These are phyloP conservation scores for Dioscorea dumetorum DNA, from an alignment of 106 monocot species.

Conservation along the genomic window DNA sequence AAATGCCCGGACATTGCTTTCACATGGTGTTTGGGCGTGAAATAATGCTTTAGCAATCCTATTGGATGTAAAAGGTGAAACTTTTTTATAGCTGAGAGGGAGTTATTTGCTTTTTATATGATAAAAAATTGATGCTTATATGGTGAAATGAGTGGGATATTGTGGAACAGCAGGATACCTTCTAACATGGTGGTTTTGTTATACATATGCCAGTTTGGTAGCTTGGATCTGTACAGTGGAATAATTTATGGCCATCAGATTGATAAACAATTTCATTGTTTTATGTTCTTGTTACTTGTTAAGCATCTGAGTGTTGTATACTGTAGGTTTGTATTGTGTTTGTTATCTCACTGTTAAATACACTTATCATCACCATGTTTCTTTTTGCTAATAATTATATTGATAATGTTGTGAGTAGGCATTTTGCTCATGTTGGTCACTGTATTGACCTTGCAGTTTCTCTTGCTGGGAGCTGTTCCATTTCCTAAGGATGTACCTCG, in stretches of 20 bases:
- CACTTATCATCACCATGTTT: neutral
- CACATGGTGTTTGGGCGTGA: too few relatives aligned
- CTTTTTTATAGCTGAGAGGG: neutral
- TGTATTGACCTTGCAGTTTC: constrained; percentile 25
- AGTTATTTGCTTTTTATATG: neutral
- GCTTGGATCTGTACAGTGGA: neutral
- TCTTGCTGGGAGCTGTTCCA: constrained; percentile 70
- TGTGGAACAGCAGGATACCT: neutral
- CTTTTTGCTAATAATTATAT: neutral
- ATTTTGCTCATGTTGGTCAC: neutral
- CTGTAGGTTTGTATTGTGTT: too few relatives aligned
- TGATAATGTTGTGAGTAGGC: neutral
- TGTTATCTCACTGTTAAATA: too few relatives aligned
- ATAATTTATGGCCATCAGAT: neutral
- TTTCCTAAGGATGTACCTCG: constrained; percentile 65
- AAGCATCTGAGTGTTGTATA: too few relatives aligned
- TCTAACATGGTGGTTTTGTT: neutral
- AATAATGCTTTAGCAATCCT: too few relatives aligned
- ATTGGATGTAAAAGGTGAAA: neutral
- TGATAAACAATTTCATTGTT: neutral
- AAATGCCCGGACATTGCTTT: too few relatives aligned
- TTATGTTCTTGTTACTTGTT: neutral
- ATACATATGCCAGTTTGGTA: neutral
- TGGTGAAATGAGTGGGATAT: neutral
- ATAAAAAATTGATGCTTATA: neutral